Evolutionary conservation across 2,329 filamentous ascomycete species (phyloP).

Genomic region (Annulohypoxylon truncatum): DNA sequence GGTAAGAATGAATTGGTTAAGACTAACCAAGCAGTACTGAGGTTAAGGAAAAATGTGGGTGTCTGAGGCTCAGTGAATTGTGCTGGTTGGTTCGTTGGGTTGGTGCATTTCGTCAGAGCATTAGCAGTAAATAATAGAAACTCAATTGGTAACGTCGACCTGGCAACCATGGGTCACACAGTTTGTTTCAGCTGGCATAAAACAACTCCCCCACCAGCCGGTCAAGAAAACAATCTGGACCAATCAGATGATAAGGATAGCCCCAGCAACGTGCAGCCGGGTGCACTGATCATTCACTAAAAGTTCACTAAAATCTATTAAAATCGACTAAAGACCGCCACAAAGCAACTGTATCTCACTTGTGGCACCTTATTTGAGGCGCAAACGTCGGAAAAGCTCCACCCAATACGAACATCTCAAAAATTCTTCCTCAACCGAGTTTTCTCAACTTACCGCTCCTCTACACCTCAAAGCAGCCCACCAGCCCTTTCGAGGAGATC

Average conservation of each 20-base stretch:
- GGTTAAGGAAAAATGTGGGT: slow-evolving; percentile 27
- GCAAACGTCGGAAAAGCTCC: slow-evolving; percentile 21
- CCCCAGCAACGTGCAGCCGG: background rate
- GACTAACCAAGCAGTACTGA: background rate
- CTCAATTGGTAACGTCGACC: slow-evolving; percentile 42
- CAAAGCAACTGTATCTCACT: background rate
- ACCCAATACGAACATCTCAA: slow-evolving; percentile 18
- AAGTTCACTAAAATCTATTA: background rate
- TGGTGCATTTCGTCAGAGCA: slow-evolving; percentile 47
- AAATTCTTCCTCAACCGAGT: slow-evolving; percentile 38
- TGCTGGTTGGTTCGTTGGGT: slow-evolving; percentile 36
- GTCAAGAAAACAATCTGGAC: background rate
- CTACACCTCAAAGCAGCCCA: background rate
- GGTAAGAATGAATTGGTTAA: slow-evolving; percentile 23
- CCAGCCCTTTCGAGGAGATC: background rate
- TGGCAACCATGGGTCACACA: slow-evolving; percentile 41
- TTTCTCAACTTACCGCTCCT: background rate
- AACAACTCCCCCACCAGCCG: slow-evolving; percentile 18
- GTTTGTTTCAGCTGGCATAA: slow-evolving; percentile 35
- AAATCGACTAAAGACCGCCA: background rate
- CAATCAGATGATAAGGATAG: slow-evolving; percentile 9
- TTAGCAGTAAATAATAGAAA: slow-evolving; percentile 45
- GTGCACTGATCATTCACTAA: background rate
- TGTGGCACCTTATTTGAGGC: background rate
- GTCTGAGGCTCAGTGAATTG: slow-evolving; percentile 33